These are phyloP conservation scores for Metschnikowia koreensis DNA, from an alignment of 805 yeast genomes.

Conservation along the genomic window DNA sequence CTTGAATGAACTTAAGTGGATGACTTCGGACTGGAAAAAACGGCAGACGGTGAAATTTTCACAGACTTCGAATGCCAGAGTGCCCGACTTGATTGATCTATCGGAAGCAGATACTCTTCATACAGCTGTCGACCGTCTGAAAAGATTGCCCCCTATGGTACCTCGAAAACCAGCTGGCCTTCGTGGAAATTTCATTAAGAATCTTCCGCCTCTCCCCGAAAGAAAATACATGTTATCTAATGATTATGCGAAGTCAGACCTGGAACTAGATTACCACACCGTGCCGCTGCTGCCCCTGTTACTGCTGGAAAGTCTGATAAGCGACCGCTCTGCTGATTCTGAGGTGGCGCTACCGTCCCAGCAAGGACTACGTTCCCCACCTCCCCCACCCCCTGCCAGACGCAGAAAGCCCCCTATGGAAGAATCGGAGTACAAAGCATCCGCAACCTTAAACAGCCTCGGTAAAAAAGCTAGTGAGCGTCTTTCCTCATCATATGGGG, in stretches of 20 bases:
- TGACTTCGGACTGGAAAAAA: slow-evolving; percentile 16
- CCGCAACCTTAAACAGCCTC: not conserved
- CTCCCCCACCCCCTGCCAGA: slow-evolving; percentile 33
- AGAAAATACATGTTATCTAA: slow-evolving; percentile 14
- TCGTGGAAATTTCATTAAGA: slow-evolving; percentile 30
- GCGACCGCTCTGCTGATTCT: not conserved
- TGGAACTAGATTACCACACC: not conserved
- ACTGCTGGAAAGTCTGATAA: not conserved
- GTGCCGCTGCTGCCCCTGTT: not conserved
- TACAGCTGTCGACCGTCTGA: slow-evolving; percentile 10
- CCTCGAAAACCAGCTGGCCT: slow-evolving; percentile 48
- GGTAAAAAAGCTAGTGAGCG: slow-evolving; percentile 22
- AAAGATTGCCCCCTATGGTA: slow-evolving; percentile 39
- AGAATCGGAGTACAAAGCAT: not conserved
- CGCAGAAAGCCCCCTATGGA: slow-evolving; percentile 12
- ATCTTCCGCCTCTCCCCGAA: slow-evolving; percentile 36
- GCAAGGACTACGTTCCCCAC: slow-evolving; percentile 1
- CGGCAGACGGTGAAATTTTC: slow-evolving; percentile 9
- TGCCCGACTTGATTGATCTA: slow-evolving; percentile 38
- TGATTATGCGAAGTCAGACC: slow-evolving; percentile 2
- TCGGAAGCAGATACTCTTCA: slow-evolving; percentile 23
- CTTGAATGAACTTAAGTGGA: slow-evolving; percentile 29
- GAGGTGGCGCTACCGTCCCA: slow-evolving; percentile 1
- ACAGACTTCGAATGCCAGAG: slow-evolving; percentile 2
- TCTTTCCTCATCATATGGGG: slow-evolving; percentile 24